These are phyloP conservation scores for Fistulifera solaris DNA, from an alignment of 108 stramenopile genomes.

Conservation along the genomic window DNA sequence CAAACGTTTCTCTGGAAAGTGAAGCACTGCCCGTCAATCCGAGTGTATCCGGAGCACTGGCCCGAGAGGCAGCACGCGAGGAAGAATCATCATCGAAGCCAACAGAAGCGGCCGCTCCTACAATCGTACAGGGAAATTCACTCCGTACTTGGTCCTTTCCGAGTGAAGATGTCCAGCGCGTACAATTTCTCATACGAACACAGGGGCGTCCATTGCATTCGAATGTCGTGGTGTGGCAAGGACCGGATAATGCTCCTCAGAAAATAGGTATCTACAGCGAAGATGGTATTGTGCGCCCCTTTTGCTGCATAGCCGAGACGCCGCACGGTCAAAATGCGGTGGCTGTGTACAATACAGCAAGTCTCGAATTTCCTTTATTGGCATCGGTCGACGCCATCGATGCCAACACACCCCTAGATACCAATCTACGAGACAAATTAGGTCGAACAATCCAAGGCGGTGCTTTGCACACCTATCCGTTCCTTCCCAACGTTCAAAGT, in stretches of 20 bases:
- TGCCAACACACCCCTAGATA: too few species aligned
- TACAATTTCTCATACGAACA: constrained; percentile 40
- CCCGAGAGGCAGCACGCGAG: too few species aligned
- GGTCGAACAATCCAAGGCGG: constrained; percentile 66
- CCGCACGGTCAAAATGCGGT: constrained; percentile 49
- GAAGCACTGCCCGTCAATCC: too few species aligned
- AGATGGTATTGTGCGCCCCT: constrained; percentile 57
- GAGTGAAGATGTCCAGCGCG: constrained; percentile 24
- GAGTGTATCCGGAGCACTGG: too few species aligned
- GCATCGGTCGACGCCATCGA: constrained; percentile 40
- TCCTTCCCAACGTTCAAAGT: constrained; percentile 52
- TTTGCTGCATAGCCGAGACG: constrained; percentile 43
- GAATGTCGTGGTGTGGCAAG: constrained; percentile 60
- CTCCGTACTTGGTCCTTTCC: constrained; percentile 50
- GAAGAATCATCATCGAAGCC: too few species aligned
- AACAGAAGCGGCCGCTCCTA: neutral
- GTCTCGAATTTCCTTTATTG: constrained; percentile 55
- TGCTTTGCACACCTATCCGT: constrained; percentile 62
- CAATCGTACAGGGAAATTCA: constrained; percentile 33
- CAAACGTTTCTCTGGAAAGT: too few species aligned
- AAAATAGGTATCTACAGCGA: constrained; percentile 59
- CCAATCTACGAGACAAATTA: constrained; percentile 6
- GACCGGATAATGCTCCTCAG: constrained; percentile 61
- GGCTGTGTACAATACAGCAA: constrained; percentile 49
- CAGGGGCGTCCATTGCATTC: constrained; percentile 65